Percentiles rank a stretch among this genome's conserved stretches.
These are phyloP conservation scores for Ceratobasidium sp. DNA, from an alignment of 1,284 basidiomycete genomes.

Conservation along the genomic window DNA sequence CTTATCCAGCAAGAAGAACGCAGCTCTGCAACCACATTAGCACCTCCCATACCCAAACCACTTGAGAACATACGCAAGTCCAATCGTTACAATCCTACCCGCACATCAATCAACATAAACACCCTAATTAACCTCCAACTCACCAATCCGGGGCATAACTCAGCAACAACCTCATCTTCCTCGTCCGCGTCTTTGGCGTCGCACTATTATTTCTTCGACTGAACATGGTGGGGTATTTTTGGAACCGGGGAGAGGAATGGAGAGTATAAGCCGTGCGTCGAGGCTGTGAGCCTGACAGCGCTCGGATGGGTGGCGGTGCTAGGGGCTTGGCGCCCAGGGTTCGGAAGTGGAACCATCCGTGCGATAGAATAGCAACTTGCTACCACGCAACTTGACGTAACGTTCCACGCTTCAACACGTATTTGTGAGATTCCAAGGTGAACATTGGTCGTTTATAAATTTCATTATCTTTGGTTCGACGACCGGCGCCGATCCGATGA, in stretches of 20 bases:
- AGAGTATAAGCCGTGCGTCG: background rate
- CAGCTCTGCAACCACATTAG: conserved; percentile 61
- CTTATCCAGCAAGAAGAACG: conserved; percentile 77
- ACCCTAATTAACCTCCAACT: conserved; percentile 50
- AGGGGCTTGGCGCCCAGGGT: conserved; percentile 22
- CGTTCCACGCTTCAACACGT: too few species aligned
- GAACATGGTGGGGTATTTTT: conserved; percentile 20
- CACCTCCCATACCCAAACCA: conserved; percentile 2
- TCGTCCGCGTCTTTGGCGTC: conserved; percentile 20
- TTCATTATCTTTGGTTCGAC: too few species aligned
- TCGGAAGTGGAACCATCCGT: too few species aligned
- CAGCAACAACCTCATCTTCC: conserved; percentile 58
- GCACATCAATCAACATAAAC: conserved; percentile 52
- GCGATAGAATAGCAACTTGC: too few species aligned
- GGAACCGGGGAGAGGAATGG: background rate
- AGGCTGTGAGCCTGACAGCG: conserved; percentile 1
- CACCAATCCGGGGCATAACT: conserved; percentile 83
- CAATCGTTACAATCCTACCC: conserved; percentile 82
- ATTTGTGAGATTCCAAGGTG: too few species aligned
- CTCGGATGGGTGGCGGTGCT: conserved; percentile 32
- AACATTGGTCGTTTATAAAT: too few species aligned
- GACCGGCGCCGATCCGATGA: too few species aligned
- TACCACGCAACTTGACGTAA: too few species aligned
- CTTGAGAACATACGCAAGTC: conserved; percentile 55
- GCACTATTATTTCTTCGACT: conserved; percentile 3